Percentiles rank a stretch among this genome's conserved stretches.
phyloP scores from a whole-genome alignment of 108 stramenopile genomes.

The Skeletonema marinoi region DNA sequence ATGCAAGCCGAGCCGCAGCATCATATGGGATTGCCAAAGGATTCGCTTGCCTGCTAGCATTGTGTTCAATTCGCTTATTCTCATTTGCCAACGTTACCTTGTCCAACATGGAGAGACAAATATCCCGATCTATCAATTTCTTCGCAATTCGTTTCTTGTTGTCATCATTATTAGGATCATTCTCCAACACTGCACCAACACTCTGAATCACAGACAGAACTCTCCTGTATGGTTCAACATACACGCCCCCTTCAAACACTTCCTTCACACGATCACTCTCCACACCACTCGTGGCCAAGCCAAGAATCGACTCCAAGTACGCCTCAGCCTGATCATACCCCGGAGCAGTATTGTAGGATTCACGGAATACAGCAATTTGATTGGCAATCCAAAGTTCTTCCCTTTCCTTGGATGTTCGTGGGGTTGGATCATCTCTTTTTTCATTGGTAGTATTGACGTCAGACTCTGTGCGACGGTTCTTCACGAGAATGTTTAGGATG shows the following conservation, averaged over 20 bases:
- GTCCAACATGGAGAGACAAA: constrained; percentile 85
- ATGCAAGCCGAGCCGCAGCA: constrained; percentile 23
- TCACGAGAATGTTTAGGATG: constrained; percentile 78
- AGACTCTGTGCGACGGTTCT: constrained; percentile 40
- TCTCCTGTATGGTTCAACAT: constrained; percentile 72
- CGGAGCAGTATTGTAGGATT: constrained; percentile 58
- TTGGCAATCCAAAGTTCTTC: constrained; percentile 69
- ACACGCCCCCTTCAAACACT: constrained; percentile 61
- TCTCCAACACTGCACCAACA: constrained; percentile 70
- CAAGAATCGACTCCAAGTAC: constrained; percentile 79
- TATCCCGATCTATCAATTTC: constrained; percentile 75
- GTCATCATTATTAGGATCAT: constrained; percentile 32
- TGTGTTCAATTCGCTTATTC: constrained; percentile 2
- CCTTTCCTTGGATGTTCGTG: constrained; percentile 44
- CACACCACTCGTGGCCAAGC: constrained; percentile 73
- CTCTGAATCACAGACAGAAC: constrained; percentile 73
- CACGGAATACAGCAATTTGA: constrained; percentile 71
- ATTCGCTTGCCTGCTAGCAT: not conserved
- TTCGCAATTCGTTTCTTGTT: constrained; percentile 55
- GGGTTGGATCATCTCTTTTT: constrained; percentile 15
- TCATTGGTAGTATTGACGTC: not conserved
- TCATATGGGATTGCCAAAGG: constrained; percentile 20
- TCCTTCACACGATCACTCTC: constrained; percentile 78
- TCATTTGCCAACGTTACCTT: constrained; percentile 58
- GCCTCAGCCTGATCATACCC: constrained; percentile 77